These are phyloP conservation scores for Peribolospora kevripleyi DNA, from an alignment of 768 basidiomycete species.

Conservation along the genomic window DNA sequence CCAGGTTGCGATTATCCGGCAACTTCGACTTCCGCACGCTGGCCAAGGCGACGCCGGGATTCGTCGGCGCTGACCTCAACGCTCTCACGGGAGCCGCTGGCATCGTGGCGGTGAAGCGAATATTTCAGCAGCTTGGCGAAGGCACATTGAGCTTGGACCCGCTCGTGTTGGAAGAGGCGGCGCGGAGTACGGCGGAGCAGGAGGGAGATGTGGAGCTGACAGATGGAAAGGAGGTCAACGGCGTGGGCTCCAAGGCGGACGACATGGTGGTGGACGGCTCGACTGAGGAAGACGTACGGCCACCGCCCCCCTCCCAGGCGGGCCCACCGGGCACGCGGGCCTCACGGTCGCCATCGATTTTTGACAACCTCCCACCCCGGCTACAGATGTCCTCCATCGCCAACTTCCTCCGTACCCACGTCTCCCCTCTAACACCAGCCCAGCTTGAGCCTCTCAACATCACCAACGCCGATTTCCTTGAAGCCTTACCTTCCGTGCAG, in stretches of 20 bases:
- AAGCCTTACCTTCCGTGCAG: slow-evolving; percentile 68
- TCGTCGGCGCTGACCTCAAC: slow-evolving; percentile 82
- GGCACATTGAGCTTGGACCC: slow-evolving; percentile 36
- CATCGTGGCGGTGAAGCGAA: slow-evolving; percentile 84
- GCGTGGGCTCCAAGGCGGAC: not conserved
- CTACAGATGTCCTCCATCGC: slow-evolving; percentile 40
- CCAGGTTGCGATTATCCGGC: slow-evolving; percentile 59
- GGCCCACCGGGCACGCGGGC: too few species aligned
- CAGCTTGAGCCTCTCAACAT: slow-evolving; percentile 66
- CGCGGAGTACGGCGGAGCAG: slow-evolving; percentile 10
- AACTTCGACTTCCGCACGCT: slow-evolving; percentile 65
- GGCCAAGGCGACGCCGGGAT: slow-evolving; percentile 86
- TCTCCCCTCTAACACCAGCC: slow-evolving; percentile 43
- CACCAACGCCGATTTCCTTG: slow-evolving; percentile 50
- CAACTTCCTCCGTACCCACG: slow-evolving; percentile 69
- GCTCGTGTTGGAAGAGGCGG: slow-evolving; percentile 14
- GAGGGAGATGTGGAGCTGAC: slow-evolving; percentile 9
- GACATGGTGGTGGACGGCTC: slow-evolving; percentile 5
- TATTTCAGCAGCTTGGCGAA: slow-evolving; percentile 53
- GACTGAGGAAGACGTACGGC: not conserved
- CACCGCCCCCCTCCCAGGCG: not conserved
- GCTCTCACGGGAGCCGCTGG: slow-evolving; percentile 82
- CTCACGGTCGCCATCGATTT: slow-evolving; percentile 16
- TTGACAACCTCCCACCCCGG: slow-evolving; percentile 26
- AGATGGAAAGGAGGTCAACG: not conserved